Evolutionary conservation across 768 basidiomycete species (phyloP), one percentile per base, ranked within the genome.

Genomic region (Tricholoma sp.): DNA sequence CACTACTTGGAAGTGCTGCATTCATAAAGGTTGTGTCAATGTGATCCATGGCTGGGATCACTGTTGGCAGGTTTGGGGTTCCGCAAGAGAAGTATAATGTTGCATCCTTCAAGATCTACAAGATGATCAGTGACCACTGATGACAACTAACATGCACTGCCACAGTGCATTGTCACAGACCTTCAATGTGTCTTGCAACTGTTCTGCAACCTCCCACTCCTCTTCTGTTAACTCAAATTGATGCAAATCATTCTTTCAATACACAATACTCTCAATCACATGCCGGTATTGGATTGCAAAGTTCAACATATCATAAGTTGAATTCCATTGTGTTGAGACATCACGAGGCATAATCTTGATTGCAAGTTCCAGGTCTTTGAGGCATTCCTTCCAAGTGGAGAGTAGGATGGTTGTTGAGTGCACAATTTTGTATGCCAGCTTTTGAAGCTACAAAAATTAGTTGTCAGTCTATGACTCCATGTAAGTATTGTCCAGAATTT

Each of bases 251-350:
- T 47, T 47, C 45, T 7, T 29, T 0, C 12, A 9, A 6, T 47
- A n/a, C n/a, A n/a, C 45, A 6, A 47, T 47, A 29, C 13, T 6
- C 12, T 47, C 12, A 31, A 47, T 31, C 2, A 24, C 45, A 2
- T 29, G 13, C 5, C 6, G 6, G 31, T 47, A 47, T 4, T 20
- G 24, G 28, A 47, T 31, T 1, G 13, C 12, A 15, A 47, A 47
- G 15, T 11, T 29, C 9, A 47, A 11, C 45, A 47, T 47, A 29
- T 47, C 13, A 13, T 47, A 47, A 0, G 45, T 73, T 5, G 68
- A 74, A 44, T 76, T 74, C 76, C 74, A 77, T 0, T 66, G 57
- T 0, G 74, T 76, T 2, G 54, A 20, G 0, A 78, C 70, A 56
- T 80, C 72, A 3, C 69, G 64, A 1, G 75, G 75, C 59, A 77